These are phyloP conservation scores for Phytopythium delawarense DNA, from an alignment of 352 stramenopile species.

Conservation along the genomic window DNA sequence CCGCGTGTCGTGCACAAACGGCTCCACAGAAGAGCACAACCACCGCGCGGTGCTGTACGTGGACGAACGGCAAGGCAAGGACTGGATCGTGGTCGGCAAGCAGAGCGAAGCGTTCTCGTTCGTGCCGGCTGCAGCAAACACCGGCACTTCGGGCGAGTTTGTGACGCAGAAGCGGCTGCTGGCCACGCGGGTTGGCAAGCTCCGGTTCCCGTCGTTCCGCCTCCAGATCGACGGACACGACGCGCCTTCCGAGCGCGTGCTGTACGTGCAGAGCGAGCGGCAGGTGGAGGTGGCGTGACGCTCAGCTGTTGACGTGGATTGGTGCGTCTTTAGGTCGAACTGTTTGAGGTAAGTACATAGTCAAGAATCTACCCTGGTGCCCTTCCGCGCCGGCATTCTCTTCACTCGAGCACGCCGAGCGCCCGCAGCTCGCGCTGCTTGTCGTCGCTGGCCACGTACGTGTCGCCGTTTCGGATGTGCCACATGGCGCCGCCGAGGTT, in stretches of 20 bases:
- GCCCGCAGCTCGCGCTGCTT: constrained; percentile 56
- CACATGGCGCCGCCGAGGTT: constrained; percentile 74
- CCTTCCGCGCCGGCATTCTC: not conserved
- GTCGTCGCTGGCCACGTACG: constrained; percentile 61
- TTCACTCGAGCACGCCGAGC: constrained; percentile 40
- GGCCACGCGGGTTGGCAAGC: constrained; percentile 32
- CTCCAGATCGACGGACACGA: constrained; percentile 21
- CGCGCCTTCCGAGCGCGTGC: constrained; percentile 24
- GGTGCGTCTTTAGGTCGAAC: not conserved
- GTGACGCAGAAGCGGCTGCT: constrained; percentile 44
- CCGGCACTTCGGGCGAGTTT: constrained; percentile 18
- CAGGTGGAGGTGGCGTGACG: constrained; percentile 25
- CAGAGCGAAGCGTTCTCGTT: constrained; percentile 46
- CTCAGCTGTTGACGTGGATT: not conserved
- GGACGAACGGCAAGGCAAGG: constrained; percentile 39
- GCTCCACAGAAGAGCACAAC: constrained; percentile 2
- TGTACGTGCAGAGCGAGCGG: constrained; percentile 33
- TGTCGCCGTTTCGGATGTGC: constrained; percentile 84
- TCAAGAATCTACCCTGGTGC: not conserved
- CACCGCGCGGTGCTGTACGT: constrained; percentile 35
- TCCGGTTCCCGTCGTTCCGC: constrained; percentile 53
- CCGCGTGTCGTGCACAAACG: constrained; percentile 22
- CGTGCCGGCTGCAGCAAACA: not conserved
- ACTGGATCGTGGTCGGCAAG: constrained; percentile 71
- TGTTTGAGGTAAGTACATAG: not conserved